Percentiles rank a stretch among this genome's conserved stretches.
Evolutionary conservation across 2,329 filamentous ascomycete species (phyloP).

Genomic region (Colletotrichum abscissum): DNA sequence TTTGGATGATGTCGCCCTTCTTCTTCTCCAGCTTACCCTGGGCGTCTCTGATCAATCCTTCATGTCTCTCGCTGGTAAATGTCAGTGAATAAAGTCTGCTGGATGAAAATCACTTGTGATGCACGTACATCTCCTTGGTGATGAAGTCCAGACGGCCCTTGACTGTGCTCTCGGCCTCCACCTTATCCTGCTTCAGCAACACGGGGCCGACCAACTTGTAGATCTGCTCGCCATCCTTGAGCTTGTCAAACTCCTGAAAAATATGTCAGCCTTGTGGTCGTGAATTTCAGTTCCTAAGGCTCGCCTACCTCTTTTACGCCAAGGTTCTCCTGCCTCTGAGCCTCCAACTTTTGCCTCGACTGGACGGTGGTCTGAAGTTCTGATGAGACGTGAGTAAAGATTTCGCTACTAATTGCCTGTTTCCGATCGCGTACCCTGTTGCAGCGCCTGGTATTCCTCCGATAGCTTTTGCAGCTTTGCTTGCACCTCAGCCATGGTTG

Average conservation of each 20-base stretch:
- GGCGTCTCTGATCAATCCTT: constrained; percentile 64
- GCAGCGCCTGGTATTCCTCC: constrained; percentile 88
- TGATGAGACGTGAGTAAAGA: constrained; percentile 49
- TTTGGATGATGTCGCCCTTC: constrained; percentile 69
- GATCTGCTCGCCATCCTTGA: constrained; percentile 87
- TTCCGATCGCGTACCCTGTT: constrained; percentile 68
- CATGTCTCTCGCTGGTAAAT: constrained; percentile 50
- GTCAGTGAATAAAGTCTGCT: background rate
- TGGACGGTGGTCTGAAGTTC: constrained; percentile 83
- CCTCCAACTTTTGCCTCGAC: constrained; percentile 90
- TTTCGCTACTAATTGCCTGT: no score
- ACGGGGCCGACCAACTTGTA: constrained; percentile 97
- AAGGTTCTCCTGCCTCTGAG: constrained; percentile 92
- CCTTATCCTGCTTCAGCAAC: constrained; percentile 91
- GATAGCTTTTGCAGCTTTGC: constrained; percentile 84
- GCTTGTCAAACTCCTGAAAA: constrained; percentile 79
- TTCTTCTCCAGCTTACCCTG: constrained; percentile 69
- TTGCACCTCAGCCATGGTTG: constrained; percentile 76
- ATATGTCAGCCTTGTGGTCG: background rate
- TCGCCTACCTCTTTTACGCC: constrained; percentile 80
- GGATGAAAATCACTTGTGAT: background rate
- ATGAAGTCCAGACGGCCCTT: constrained; percentile 94
- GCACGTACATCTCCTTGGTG: constrained; percentile 85
- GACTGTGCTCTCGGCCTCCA: constrained; percentile 90
- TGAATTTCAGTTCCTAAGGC: background rate